phyloP scores from a whole-genome alignment of 2,329 filamentous ascomycete species.

The Penicillium olsonii region DNA sequence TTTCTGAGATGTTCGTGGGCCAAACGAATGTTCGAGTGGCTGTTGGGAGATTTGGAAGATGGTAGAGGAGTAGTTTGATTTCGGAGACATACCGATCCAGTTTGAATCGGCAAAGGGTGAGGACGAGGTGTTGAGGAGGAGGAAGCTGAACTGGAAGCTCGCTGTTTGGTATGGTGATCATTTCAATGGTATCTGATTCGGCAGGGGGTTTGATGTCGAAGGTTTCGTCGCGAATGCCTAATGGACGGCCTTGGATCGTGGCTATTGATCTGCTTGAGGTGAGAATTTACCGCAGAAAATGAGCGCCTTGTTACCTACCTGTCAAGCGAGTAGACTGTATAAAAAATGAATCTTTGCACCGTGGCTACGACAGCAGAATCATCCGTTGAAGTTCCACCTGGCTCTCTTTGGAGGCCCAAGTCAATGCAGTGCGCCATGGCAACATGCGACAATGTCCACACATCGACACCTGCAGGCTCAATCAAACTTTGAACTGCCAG shows the following conservation, averaged over 20 bases:
- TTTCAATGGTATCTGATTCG: background rate
- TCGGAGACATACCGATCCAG: slow-evolving; percentile 28
- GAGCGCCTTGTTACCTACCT: slow-evolving; percentile 20
- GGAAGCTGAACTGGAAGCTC: slow-evolving; percentile 9
- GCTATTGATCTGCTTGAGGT: slow-evolving; percentile 32
- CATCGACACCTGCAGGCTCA: slow-evolving; percentile 36
- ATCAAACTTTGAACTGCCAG: slow-evolving; percentile 36
- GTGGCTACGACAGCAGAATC: slow-evolving; percentile 14
- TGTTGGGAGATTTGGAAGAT: slow-evolving; percentile 21
- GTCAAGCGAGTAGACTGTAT: slow-evolving; percentile 39
- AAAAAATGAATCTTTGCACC: slow-evolving; percentile 34
- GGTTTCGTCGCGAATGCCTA: slow-evolving; percentile 41
- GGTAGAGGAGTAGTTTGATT: slow-evolving; percentile 32
- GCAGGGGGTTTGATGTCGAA: slow-evolving; percentile 35
- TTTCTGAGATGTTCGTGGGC: slow-evolving; percentile 18
- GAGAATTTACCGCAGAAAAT: background rate
- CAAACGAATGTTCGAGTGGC: slow-evolving; percentile 19
- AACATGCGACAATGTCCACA: slow-evolving; percentile 41
- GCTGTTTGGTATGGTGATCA: background rate
- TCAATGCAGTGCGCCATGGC: slow-evolving; percentile 43
- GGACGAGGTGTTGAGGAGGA: slow-evolving; percentile 13
- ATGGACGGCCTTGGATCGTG: slow-evolving; percentile 42
- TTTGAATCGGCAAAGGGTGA: slow-evolving; percentile 31
- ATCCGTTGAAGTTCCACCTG: slow-evolving; percentile 1
- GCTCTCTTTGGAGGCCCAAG: slow-evolving; percentile 40